These are phyloP conservation scores for Trichoderma guizhouense DNA, from an alignment of 2,329 filamentous ascomycete genomes.

Conservation along the genomic window DNA sequence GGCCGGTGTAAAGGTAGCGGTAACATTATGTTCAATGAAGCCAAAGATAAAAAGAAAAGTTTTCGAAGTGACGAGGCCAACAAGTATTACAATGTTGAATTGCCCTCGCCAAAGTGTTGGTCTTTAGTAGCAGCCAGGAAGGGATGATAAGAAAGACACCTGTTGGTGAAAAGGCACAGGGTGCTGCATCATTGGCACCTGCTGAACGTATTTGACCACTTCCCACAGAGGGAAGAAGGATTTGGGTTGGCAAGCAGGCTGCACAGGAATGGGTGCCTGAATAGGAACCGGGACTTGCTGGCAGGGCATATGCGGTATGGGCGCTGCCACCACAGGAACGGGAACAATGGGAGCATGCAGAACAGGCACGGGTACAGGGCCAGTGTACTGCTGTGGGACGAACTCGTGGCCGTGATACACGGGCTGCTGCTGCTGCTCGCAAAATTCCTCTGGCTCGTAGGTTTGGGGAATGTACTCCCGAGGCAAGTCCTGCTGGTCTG, in stretches of 20 bases:
- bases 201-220: slow-evolving; percentile 51
- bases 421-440: slow-evolving; percentile 32
- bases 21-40: slow-evolving; percentile 8
- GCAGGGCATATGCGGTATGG: slow-evolving; percentile 29
- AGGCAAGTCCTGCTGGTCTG: slow-evolving; percentile 40
- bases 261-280: slow-evolving; percentile 36
- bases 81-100: background rate
- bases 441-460: slow-evolving; percentile 46
- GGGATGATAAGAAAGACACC: slow-evolving; percentile 49
- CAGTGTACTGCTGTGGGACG: slow-evolving; percentile 44
- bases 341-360: slow-evolving; percentile 25
- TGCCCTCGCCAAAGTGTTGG: background rate
- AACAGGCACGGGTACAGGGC: slow-evolving; percentile 30
- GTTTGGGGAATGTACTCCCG: slow-evolving; percentile 42
- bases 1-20: background rate
- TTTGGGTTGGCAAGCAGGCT: slow-evolving; percentile 42
- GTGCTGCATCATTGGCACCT: slow-evolving; percentile 46
- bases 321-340: slow-evolving; percentile 7
- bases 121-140: slow-evolving; percentile 49
- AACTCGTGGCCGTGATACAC: slow-evolving; percentile 46
- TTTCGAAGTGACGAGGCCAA: background rate
- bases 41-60: background rate
- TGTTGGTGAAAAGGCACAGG: slow-evolving; percentile 52
- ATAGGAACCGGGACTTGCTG: slow-evolving; percentile 30
- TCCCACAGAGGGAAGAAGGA: slow-evolving; percentile 51